These are phyloP conservation scores for Leccinum griseonigrum DNA, from an alignment of 1,284 basidiomycete species.

Conservation along the genomic window DNA sequence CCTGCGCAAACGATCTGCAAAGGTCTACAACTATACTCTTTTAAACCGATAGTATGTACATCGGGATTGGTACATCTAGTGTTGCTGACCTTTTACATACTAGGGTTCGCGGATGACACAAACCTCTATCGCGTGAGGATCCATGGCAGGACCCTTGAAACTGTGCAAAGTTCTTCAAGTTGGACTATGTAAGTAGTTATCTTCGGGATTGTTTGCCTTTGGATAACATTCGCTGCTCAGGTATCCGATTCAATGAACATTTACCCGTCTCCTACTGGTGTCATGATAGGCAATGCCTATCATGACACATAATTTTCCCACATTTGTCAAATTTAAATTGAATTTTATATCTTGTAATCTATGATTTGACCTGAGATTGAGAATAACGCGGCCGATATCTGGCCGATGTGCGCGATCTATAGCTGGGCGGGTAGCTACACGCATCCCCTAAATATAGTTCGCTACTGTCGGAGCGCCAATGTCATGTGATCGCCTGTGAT, in stretches of 20 bases:
- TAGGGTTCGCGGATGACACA: constrained; percentile 98
- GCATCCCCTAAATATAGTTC: too few relatives aligned
- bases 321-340: too few relatives aligned
- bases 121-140: constrained; percentile 99
- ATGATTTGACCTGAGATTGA: too few relatives aligned
- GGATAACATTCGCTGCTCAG: constrained; percentile 35
- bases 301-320: too few relatives aligned
- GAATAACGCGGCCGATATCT: too few relatives aligned
- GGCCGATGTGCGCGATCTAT: too few relatives aligned
- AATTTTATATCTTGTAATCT: too few relatives aligned
- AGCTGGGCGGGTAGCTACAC: too few relatives aligned
- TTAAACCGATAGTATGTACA: constrained; percentile 84
- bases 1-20: constrained; percentile 97
- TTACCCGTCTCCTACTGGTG: constrained; percentile 97
- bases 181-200: too few relatives aligned
- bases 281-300: constrained; percentile 79
- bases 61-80: not conserved
- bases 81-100: constrained; percentile 11
- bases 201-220: not conserved
- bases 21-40: constrained; percentile 98
- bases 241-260: constrained; percentile 96
- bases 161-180: constrained; percentile 23
- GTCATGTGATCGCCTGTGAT: too few relatives aligned
- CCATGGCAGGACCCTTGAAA: constrained; percentile 96
- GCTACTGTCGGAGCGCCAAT: too few relatives aligned